Conservation (phyloP, 192 early-diverging fungal species). For the Pilaira anomala region DNA sequence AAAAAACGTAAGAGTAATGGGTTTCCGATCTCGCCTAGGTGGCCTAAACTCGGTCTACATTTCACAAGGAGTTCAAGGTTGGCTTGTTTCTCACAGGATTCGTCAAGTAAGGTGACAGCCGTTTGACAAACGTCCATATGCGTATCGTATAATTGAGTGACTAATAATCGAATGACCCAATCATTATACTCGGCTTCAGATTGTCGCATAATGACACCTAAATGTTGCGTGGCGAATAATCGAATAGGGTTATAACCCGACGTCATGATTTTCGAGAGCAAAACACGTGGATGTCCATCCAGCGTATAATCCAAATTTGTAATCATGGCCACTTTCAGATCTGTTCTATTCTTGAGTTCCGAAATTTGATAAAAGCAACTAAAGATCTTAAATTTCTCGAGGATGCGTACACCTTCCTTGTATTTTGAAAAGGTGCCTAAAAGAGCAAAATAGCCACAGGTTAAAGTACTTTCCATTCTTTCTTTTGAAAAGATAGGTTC, state of each 20-base stretch:
- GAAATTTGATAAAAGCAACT: slow-evolving; percentile 74
- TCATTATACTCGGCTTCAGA: slow-evolving; percentile 59
- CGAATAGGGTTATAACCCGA: slow-evolving; percentile 80
- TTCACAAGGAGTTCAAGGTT: slow-evolving; percentile 71
- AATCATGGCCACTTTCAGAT: slow-evolving; percentile 72
- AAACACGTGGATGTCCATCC: slow-evolving; percentile 77
- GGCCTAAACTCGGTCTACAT: slow-evolving; percentile 68
- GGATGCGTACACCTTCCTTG: slow-evolving; percentile 60
- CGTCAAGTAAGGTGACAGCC: slow-evolving; percentile 65
- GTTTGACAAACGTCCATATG: slow-evolving; percentile 66
- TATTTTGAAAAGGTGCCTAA: slow-evolving; percentile 61
- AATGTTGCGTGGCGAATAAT: slow-evolving; percentile 68
- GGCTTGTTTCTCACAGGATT: slow-evolving; percentile 59
- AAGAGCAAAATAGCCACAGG: slow-evolving; percentile 76
- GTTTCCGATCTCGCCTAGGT: slow-evolving; percentile 67
- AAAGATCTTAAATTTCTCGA: slow-evolving; percentile 79
- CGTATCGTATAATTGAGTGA: slow-evolving; percentile 77
- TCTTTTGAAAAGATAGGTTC: slow-evolving; percentile 75
- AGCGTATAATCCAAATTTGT: slow-evolving; percentile 68
- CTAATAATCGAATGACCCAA: slow-evolving; percentile 69
- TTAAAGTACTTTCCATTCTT: slow-evolving; percentile 67
- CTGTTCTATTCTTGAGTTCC: slow-evolving; percentile 74
- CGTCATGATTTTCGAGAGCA: slow-evolving; percentile 82
- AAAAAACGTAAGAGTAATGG: slow-evolving; percentile 68
- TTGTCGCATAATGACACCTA: slow-evolving; percentile 60